Evolutionary conservation across 2,329 filamentous ascomycete genomes (phyloP).

Genomic region (Calonectria honghensis): DNA sequence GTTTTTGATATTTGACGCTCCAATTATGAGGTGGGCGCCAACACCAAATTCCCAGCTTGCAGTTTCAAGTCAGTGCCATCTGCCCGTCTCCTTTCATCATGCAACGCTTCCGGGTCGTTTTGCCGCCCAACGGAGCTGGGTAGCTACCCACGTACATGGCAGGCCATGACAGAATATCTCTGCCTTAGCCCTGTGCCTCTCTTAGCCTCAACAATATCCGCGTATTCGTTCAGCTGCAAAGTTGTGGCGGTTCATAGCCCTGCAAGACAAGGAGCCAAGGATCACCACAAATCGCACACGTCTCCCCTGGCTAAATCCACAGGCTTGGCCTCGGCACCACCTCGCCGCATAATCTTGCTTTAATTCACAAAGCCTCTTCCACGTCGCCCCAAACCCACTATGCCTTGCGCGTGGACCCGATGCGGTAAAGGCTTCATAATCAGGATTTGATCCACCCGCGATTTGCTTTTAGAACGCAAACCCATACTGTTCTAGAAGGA

Average conservation of each 20-base stretch:
- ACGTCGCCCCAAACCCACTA: constrained; percentile 10
- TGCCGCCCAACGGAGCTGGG: constrained; percentile 8
- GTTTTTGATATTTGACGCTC: constrained; percentile 25
- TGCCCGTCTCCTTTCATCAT: constrained; percentile 14
- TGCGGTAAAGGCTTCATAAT: constrained; percentile 10
- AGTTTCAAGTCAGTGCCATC: not conserved
- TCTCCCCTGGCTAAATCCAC: constrained; percentile 17
- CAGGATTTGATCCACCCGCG: not conserved
- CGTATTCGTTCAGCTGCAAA: constrained; percentile 26
- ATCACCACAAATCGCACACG: constrained; percentile 16
- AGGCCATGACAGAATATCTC: constrained; percentile 11
- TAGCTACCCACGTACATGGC: not conserved
- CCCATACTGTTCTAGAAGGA: constrained; percentile 6
- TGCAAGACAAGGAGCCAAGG: constrained; percentile 24
- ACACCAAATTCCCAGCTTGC: not conserved
- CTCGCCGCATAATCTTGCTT: constrained; percentile 25
- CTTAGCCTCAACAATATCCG: constrained; percentile 22
- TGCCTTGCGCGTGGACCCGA: constrained; percentile 5
- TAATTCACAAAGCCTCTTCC: constrained; percentile 5
- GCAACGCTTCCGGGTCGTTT: not conserved
- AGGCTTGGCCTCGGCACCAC: constrained; percentile 3
- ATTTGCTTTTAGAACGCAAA: constrained; percentile 4
- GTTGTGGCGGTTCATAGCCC: constrained; percentile 29
- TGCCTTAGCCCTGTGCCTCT: constrained; percentile 1
- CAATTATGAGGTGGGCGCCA: not conserved